Evolutionary conservation across 371 early-diverging fungal species (phyloP).

Genomic region (Apophysomyces trapeziformis): DNA sequence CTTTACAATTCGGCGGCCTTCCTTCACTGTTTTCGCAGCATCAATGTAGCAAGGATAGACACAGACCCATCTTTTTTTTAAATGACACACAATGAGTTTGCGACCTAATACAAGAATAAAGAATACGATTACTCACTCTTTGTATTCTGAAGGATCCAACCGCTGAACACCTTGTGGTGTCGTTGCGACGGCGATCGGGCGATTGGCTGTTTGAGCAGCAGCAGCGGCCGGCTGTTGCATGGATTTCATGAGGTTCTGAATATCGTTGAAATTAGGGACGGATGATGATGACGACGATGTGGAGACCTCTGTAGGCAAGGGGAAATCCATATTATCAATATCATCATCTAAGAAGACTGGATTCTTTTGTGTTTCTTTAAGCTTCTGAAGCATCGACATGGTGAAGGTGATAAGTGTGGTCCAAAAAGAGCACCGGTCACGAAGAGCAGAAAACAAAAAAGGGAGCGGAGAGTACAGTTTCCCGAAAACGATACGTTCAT

Average conservation of each 20-base stretch:
- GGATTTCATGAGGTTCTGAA: conserved; percentile 37
- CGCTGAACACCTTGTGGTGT: conserved; percentile 42
- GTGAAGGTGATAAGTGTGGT: not conserved
- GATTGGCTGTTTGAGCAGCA: conserved; percentile 13
- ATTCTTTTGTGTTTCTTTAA: conserved; percentile 47
- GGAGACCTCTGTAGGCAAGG: conserved; percentile 48
- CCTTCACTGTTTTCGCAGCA: conserved; percentile 48
- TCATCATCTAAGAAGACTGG: conserved; percentile 52
- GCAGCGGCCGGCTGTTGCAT: conserved; percentile 9
- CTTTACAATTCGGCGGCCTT: conserved; percentile 59
- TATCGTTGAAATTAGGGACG: conserved; percentile 37
- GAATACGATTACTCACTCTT: conserved; percentile 32
- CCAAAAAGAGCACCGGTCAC: no score
- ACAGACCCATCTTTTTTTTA: conserved; percentile 57
- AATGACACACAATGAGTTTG: not conserved
- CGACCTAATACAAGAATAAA: not conserved
- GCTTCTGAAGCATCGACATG: conserved; percentile 51
- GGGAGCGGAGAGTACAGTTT: not conserved
- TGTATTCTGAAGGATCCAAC: conserved; percentile 46
- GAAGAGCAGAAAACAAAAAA: not conserved
- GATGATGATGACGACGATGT: conserved; percentile 10
- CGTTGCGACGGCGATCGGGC: conserved; percentile 35
- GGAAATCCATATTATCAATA: conserved; percentile 74
- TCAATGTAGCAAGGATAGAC: conserved; percentile 75
- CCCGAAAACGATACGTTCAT: no score